A percentile compares a stretch with the other conserved stretches of the same genome.
These are phyloP conservation scores for Lecanicillium sp. DNA, from an alignment of 2,329 filamentous ascomycete species.

Conservation along the genomic window DNA sequence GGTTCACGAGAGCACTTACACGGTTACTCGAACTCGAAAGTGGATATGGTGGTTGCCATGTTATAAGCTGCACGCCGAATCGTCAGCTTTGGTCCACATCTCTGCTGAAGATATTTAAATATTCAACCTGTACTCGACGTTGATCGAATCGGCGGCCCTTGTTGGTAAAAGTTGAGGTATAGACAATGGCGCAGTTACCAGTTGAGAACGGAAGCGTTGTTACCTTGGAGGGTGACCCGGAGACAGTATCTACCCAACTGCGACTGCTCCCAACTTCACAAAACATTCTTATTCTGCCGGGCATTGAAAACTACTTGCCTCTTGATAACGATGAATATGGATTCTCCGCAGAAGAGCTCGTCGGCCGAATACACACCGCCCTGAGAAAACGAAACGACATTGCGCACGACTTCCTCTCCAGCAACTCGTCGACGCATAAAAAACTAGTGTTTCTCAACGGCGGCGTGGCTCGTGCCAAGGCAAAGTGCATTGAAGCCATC, in stretches of 20 bases:
- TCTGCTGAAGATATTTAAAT: too few species aligned
- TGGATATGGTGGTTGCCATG: too few species aligned
- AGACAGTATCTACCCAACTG: slow-evolving; percentile 50
- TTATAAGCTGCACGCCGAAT: too few species aligned
- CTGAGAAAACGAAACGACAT: slow-evolving; percentile 35
- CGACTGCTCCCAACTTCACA: slow-evolving; percentile 50
- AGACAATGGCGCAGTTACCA: not conserved
- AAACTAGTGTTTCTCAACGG: slow-evolving; percentile 54
- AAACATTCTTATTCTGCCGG: slow-evolving; percentile 49
- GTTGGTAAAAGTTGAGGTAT: not conserved
- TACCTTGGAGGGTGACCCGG: slow-evolving; percentile 49
- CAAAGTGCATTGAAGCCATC: slow-evolving; percentile 46
- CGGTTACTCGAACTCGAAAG: too few species aligned
- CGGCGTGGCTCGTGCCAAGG: slow-evolving; percentile 45
- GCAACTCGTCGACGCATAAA: slow-evolving; percentile 36
- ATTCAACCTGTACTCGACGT: too few species aligned
- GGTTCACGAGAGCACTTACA: not conserved
- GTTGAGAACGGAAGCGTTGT: slow-evolving; percentile 38
- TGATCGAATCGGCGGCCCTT: not conserved
- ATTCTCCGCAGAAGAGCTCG: slow-evolving; percentile 16
- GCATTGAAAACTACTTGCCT: slow-evolving; percentile 36
- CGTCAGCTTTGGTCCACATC: too few species aligned
- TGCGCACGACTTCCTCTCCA: slow-evolving; percentile 42
- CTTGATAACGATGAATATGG: slow-evolving; percentile 2
- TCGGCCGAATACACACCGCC: slow-evolving; percentile 44